Evolutionary conservation across 345 rosid species (phyloP).

Genomic region (Tarenaya hassleriana): DNA sequence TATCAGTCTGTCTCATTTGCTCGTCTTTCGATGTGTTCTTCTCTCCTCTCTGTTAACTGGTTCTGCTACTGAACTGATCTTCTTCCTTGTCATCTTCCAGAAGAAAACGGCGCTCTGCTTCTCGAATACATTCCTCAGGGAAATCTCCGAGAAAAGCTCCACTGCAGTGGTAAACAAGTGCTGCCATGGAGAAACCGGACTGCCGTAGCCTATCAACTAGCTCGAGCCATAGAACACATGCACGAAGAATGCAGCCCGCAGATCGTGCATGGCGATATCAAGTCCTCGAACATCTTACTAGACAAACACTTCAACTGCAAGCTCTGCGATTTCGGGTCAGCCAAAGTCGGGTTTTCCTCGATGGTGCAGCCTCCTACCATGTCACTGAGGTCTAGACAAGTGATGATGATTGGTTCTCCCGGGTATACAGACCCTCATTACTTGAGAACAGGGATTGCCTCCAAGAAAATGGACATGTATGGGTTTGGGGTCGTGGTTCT

Average conservation of each 20-base stretch:
- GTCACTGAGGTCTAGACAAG: constrained; percentile 35
- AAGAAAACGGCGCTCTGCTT: constrained; percentile 63
- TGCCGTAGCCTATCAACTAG: constrained; percentile 59
- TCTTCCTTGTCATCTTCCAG: constrained; percentile 26
- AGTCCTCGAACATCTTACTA: constrained; percentile 67
- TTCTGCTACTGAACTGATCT: constrained; percentile 9
- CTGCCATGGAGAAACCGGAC: constrained; percentile 62
- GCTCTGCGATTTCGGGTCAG: constrained; percentile 85
- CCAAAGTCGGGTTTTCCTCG: constrained; percentile 80
- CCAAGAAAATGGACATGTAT: constrained; percentile 80
- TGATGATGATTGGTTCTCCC: constrained; percentile 76
- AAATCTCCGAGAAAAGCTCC: constrained; percentile 66
- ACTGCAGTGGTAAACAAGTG: constrained; percentile 26
- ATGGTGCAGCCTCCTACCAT: constrained; percentile 36
- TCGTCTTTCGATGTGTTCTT: too few relatives aligned
- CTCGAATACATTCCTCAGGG: constrained; percentile 66
- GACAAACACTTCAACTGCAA: constrained; percentile 62
- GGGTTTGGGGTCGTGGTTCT: constrained; percentile 71
- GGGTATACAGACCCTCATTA: constrained; percentile 90
- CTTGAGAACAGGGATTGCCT: constrained; percentile 67
- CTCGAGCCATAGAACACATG: constrained; percentile 64
- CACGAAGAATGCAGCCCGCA: constrained; percentile 70
- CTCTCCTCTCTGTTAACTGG: neutral
- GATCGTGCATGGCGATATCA: constrained; percentile 79
- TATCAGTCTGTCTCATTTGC: too few relatives aligned